Evolutionary conservation across 192 early-diverging fungal species (phyloP), one percentile per base, ranked within the genome.

Genomic region (Coemansia sp.): DNA sequence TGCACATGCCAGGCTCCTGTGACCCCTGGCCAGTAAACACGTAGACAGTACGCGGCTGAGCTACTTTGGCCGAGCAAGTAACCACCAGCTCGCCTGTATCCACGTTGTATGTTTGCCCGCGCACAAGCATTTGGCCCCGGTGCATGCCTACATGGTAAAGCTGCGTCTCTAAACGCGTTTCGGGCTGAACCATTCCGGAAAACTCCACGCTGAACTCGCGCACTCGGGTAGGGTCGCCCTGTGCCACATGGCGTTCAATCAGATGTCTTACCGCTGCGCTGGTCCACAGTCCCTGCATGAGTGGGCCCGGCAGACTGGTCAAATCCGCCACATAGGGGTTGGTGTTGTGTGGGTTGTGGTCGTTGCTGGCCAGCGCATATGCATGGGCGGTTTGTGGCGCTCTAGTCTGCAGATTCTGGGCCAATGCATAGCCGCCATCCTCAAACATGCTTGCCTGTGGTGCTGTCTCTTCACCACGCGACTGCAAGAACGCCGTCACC

Each of bases 11-110:
- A 13, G 80, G 80, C 78, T 94, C 91, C 70, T 97, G 94, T 61
- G 94, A 94, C 52, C 94, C 94, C 65, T 97, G 94, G 30, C 94
- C 94, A 38, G 94, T 97, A 59, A 97, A 97, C 28, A 94, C 88
- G 55, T 92, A 97, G 20, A 87, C 85, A 12, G 93, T 94, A 38
- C 80, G 79, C 31, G 89, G 87, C 68, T 92, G 91, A 26, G 91
- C 88, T 20, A 97, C 93, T 68, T 91, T 84, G 23, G 93, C 93
- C 23, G 82, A 84, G 49, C 92, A 90, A 40, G 80, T 81, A 16
- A 95, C 78, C 33, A 97, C 89, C 2, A 55, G 23, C 7, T 61
- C 80, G 36, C 85, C 87, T 0, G 63, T 49, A 41, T 79, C 81
- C 20, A 84, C 77, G 78, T 88, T 90, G 72, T 83, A 62, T 8